These are phyloP conservation scores for Parmales sp. DNA, from an alignment of 108 stramenopile genomes.

Conservation along the genomic window DNA sequence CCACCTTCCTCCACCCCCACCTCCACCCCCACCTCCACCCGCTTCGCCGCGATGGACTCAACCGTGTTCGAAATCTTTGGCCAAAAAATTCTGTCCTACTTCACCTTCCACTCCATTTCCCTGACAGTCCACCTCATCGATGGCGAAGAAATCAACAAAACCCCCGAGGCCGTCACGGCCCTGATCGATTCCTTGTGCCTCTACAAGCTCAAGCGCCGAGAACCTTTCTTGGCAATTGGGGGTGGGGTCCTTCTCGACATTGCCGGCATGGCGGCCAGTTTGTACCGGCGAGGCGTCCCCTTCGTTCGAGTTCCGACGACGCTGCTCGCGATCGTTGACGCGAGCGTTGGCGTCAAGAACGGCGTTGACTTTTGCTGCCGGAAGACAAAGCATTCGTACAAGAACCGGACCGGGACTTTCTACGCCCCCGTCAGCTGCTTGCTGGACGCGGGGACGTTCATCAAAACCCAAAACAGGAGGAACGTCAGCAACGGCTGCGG, in stretches of 20 bases:
- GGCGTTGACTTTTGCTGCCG: conserved; percentile 84
- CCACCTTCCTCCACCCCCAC: conserved; percentile 69
- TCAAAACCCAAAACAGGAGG: conserved; percentile 64
- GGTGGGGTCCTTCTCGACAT: conserved; percentile 88
- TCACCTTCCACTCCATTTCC: conserved; percentile 50
- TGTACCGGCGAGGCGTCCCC: conserved; percentile 85
- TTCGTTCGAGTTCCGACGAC: conserved; percentile 86
- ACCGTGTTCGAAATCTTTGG: conserved; percentile 59
- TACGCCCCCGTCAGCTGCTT: conserved; percentile 79
- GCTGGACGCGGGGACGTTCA: conserved; percentile 76
- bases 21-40: conserved; percentile 64
- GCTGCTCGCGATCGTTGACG: conserved; percentile 88
- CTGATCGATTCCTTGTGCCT: conserved; percentile 65
- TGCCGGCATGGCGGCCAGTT: conserved; percentile 86
- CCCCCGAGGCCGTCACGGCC: conserved; percentile 25
- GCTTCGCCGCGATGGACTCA: conserved; percentile 72
- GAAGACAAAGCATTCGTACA: conserved; percentile 72
- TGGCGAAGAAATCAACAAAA: conserved; percentile 59
- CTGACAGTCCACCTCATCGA: conserved; percentile 45
- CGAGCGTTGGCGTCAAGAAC: conserved; percentile 92
- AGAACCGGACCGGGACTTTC: conserved; percentile 89
- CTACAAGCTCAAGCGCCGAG: conserved; percentile 76
- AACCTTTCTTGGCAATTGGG: conserved; percentile 89
- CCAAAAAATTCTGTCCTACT: conserved; percentile 52
- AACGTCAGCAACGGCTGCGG: conserved; percentile 89